These are phyloP conservation scores for Penicillium canariense DNA, from an alignment of 495 filamentous ascomycete species.

Conservation along the genomic window DNA sequence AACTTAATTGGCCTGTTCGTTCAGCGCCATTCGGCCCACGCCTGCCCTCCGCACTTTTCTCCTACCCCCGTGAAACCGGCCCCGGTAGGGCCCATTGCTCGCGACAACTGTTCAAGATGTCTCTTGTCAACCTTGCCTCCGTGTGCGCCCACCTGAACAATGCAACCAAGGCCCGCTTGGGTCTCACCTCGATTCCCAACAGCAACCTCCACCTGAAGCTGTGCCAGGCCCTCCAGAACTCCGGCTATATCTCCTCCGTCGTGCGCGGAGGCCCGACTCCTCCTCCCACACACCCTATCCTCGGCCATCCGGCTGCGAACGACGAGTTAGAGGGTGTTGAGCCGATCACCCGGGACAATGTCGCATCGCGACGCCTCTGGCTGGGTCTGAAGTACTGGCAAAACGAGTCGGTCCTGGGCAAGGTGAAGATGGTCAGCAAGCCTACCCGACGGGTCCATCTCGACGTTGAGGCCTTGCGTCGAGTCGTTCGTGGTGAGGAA, in stretches of 20 bases:
- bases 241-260: constrained; percentile 79
- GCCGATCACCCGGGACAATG: constrained; percentile 73
- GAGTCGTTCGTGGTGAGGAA: constrained; percentile 63
- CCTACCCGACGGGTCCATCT: constrained; percentile 72
- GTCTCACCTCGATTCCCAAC: constrained; percentile 81
- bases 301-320: constrained; percentile 42
- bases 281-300: constrained; percentile 53
- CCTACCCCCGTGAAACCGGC: constrained; percentile 12
- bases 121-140: constrained; percentile 74
- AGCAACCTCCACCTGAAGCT: constrained; percentile 77
- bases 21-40: not conserved
- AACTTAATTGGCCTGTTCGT: not conserved
- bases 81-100: constrained; percentile 28
- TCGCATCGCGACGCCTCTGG: constrained; percentile 79
- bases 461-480: constrained; percentile 54
- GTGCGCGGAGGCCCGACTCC: constrained; percentile 71
- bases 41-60: constrained; percentile 3
- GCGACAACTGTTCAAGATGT: constrained; percentile 58
- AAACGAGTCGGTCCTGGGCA: constrained; percentile 75
- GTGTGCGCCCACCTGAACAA: constrained; percentile 95
- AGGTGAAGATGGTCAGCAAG: constrained; percentile 69
- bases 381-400: constrained; percentile 92
- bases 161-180: constrained; percentile 79
- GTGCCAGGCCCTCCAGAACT: constrained; percentile 71
- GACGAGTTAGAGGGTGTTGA: constrained; percentile 41